Percentiles rank a stretch among this genome's conserved stretches.
Evolutionary conservation across 2,329 filamentous ascomycete species (phyloP).

Genomic region (Pseudogymnoascus sp.): DNA sequence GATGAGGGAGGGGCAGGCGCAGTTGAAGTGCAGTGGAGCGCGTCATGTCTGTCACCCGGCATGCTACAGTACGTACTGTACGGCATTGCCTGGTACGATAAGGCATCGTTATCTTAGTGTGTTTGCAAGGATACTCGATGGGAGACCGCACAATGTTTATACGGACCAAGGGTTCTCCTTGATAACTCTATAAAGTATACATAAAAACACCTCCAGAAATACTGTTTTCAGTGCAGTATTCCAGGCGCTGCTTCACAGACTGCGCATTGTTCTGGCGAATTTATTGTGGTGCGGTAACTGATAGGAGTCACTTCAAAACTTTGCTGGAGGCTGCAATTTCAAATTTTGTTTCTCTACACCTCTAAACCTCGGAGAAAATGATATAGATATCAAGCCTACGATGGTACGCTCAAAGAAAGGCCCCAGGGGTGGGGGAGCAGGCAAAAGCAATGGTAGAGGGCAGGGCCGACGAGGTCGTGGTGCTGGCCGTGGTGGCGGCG

Average conservation of each 20-base stretch:
- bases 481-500: slow-evolving; percentile 10
- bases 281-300: neutral
- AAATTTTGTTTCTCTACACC: neutral
- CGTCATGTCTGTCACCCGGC: slow-evolving; percentile 11
- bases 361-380: neutral
- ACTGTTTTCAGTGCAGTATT: neutral
- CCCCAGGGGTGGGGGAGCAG: slow-evolving; percentile 9
- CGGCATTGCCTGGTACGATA: neutral
- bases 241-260: neutral
- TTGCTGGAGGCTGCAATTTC: neutral
- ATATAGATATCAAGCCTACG: neutral
- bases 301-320: neutral
- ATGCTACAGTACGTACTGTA: slow-evolving; percentile 1
- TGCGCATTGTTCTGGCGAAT: neutral
- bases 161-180: neutral
- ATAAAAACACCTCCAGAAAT: neutral
- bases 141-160: slow-evolving; percentile 1
- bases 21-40: neutral
- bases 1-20: slow-evolving; percentile 5
- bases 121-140: slow-evolving; percentile 4
- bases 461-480: slow-evolving; percentile 13
- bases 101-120: slow-evolving; percentile 1
- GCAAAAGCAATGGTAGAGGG: slow-evolving; percentile 12
- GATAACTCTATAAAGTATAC: neutral
- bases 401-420: slow-evolving; percentile 10